These are phyloP conservation scores for Capronia epimyces DNA, from an alignment of 2,329 filamentous ascomycete genomes.

Conservation along the genomic window DNA sequence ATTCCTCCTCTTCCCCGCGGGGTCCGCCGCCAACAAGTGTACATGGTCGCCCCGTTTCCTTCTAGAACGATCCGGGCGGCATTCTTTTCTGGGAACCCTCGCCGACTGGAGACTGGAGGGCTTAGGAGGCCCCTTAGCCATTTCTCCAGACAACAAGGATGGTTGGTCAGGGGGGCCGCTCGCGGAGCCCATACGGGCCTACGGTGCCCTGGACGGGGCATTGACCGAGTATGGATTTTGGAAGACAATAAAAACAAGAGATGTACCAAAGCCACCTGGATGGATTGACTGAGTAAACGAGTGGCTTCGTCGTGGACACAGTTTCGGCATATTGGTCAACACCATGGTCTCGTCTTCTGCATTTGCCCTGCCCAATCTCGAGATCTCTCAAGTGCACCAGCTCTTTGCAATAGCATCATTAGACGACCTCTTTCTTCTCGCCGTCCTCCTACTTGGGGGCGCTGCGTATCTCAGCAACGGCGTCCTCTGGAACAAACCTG, in stretches of 20 bases:
- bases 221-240: no score
- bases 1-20: no score
- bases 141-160: not conserved
- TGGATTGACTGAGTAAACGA: no score
- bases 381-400: not conserved
- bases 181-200: no score
- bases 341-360: not conserved
- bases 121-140: no score
- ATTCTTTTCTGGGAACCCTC: not conserved
- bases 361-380: not conserved
- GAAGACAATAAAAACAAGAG: no score
- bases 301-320: no score
- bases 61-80: not conserved
- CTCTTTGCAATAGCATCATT: not conserved
- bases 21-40: no score
- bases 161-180: not conserved
- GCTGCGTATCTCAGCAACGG: not conserved
- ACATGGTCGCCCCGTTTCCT: no score
- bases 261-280: no score
- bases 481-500: conserved; percentile 43
- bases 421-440: not conserved
- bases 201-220: no score
- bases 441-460: not conserved
- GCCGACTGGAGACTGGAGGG: no score
- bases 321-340: not conserved